phyloP scores from a whole-genome alignment of 805 yeast species.

The Candida yuanshanica region DNA sequence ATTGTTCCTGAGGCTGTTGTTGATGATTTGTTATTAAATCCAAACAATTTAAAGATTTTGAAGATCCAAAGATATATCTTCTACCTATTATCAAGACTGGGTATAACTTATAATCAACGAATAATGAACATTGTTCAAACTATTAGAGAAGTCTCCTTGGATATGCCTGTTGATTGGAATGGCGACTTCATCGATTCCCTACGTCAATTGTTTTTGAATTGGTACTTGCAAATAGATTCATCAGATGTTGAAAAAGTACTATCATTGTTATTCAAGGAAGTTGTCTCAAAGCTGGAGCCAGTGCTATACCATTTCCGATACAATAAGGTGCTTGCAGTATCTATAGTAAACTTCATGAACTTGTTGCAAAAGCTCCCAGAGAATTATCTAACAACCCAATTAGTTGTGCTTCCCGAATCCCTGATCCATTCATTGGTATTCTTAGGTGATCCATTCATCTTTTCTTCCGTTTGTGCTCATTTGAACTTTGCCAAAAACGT shows the following conservation, averaged over 20 bases:
- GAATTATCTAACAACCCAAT: slow-evolving; percentile 14
- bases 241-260: background rate
- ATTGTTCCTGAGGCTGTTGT: slow-evolving; percentile 9
- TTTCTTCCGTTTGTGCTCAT: slow-evolving; percentile 42
- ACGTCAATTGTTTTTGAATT: background rate
- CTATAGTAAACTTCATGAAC: slow-evolving; percentile 8
- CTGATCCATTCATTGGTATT: slow-evolving; percentile 34
- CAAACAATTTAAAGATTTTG: background rate
- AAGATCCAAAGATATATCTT: slow-evolving; percentile 3
- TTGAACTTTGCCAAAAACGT: slow-evolving; percentile 30
- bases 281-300: background rate
- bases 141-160: slow-evolving; percentile 2
- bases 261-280: background rate
- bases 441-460: slow-evolving; percentile 36
- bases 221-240: background rate
- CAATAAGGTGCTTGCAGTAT: slow-evolving; percentile 6
- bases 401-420: slow-evolving; percentile 35
- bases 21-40: slow-evolving; percentile 5
- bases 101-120: background rate
- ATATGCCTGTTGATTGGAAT: slow-evolving; percentile 6
- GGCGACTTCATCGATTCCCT: slow-evolving; percentile 7
- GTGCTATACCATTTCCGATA: slow-evolving; percentile 1
- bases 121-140: slow-evolving; percentile 2
- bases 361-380: slow-evolving; percentile 18
- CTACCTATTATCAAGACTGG: slow-evolving; percentile 8